phyloP scores from a whole-genome alignment of 2,329 filamentous ascomycete species.

The Didymella lethalis region DNA sequence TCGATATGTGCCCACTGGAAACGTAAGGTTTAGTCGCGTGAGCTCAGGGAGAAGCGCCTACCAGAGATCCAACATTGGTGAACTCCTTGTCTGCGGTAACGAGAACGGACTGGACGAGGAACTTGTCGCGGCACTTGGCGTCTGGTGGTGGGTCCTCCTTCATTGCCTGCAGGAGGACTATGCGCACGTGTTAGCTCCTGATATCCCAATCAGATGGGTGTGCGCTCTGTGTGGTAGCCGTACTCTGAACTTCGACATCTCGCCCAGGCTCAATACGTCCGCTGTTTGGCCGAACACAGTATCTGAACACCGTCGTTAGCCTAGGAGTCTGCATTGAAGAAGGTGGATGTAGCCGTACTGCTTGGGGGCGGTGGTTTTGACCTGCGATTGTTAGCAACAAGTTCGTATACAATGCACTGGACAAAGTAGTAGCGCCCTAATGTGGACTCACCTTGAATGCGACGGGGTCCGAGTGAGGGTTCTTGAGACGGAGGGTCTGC shows the following conservation, averaged over 20 bases:
- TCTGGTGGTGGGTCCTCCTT: slow-evolving; percentile 89
- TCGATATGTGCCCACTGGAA: slow-evolving; percentile 77
- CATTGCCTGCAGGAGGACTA: slow-evolving; percentile 97
- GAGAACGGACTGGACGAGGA: slow-evolving; percentile 90
- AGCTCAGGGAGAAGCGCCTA: slow-evolving; percentile 55
- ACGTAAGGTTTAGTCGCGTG: slow-evolving; percentile 21
- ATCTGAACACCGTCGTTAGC: slow-evolving; percentile 64
- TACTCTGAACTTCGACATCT: slow-evolving; percentile 92
- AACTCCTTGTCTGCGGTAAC: slow-evolving; percentile 87
- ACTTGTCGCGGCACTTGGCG: slow-evolving; percentile 95
- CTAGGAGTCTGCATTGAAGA: slow-evolving; percentile 19
- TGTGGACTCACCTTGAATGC: slow-evolving; percentile 67
- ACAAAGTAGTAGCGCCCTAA: background rate
- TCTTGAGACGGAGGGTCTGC: slow-evolving; percentile 66
- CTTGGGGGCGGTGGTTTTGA: slow-evolving; percentile 98
- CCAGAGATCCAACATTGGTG: slow-evolving; percentile 79
- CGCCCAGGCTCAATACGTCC: slow-evolving; percentile 91
- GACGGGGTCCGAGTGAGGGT: slow-evolving; percentile 65
- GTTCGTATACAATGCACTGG: background rate
- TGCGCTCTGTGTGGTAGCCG: slow-evolving; percentile 36
- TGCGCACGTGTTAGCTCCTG: slow-evolving; percentile 37
- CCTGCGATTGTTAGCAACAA: slow-evolving; percentile 61
- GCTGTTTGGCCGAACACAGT: slow-evolving; percentile 96
- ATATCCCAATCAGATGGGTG: slow-evolving; percentile 21
- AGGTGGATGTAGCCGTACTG: slow-evolving; percentile 71